Evolutionary conservation across 2,329 filamentous ascomycete species (phyloP), one percentile per base, ranked within the genome.

Genomic region (Colletotrichum scovillei): DNA sequence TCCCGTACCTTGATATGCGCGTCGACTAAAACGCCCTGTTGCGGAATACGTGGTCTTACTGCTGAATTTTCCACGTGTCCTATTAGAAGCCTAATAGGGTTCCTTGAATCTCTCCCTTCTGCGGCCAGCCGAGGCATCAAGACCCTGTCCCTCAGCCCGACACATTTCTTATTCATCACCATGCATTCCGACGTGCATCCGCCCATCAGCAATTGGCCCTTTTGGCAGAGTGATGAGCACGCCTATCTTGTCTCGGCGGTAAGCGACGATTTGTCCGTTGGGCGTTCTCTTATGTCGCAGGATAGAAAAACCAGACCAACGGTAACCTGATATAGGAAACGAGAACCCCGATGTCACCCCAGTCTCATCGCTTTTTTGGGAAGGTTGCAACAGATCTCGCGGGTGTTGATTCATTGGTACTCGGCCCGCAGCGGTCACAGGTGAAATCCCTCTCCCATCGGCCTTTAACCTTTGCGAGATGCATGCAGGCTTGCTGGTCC

Each of bases 311-410:
- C 24, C 24, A 52, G 38, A 24, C 38, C 69, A 57, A 67, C 53
- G 52, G 53, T 53, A 63, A 53, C 52, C 30, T 46, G 28, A 14
- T 24, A 35, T 19, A 32, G 58, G 38, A 19, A 53, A 42, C 16
- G 5, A 28, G 16, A 24, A 58, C 24, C 22, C 24, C 53, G 64
- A 68, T 72, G 65, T 32, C 16, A 72, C 69, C 38, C 22, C 28
- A 53, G 12, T 53, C 52, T 38, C 65, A 63, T 19, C 69, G n/a
- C 69, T 66, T 24, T 24, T 58, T 69, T 4, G 7, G 65, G 69
- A 72, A 69, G 65, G 65, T 69, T 63, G 28, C 58, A 59, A 30
- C 65, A 52, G 52, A 59, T 52, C 28, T 63, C 53, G n/a, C 58
- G 24, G 2, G 26, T 42, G 35, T 58, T 52, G 38, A 26, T 59